These are phyloP conservation scores for Solanum ossicruentum DNA, from an alignment of 257 asterid genomes.

Conservation along the genomic window DNA sequence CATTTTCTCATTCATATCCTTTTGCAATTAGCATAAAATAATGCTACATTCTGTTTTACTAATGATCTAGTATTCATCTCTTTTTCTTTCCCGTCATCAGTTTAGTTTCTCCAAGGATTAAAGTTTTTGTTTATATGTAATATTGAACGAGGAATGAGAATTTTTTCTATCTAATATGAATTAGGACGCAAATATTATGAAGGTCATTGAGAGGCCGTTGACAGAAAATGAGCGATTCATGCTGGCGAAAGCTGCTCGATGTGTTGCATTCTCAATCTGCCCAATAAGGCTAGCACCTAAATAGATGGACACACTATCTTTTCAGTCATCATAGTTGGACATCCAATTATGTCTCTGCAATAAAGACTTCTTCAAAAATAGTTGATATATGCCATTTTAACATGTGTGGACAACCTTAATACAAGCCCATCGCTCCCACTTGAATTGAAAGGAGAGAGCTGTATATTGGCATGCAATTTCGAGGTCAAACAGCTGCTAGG, in stretches of 20 bases:
- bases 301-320: slow-evolving; percentile 12
- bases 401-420: neutral
- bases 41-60: neutral
- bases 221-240: slow-evolving; percentile 89
- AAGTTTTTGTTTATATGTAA: neutral
- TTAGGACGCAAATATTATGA: slow-evolving; percentile 85
- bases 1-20: neutral
- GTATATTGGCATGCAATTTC: neutral
- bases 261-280: slow-evolving; percentile 72
- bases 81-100: neutral
- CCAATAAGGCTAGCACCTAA: slow-evolving; percentile 78
- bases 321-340: neutral
- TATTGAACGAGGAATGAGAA: neutral
- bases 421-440: neutral
- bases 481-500: neutral
- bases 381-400: neutral
- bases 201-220: slow-evolving; percentile 91
- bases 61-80: neutral
- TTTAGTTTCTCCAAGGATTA: neutral
- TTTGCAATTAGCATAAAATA: neutral
- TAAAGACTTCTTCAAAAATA: neutral
- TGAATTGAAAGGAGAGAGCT: neutral
- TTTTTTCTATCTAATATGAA: neutral
- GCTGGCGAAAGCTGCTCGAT: slow-evolving; percentile 99
- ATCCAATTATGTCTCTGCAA: neutral